Percentiles rank a stretch among this genome's conserved stretches.
These are phyloP conservation scores for Gloeopeniophorella convolvens DNA, from an alignment of 768 basidiomycete species.

Conservation along the genomic window DNA sequence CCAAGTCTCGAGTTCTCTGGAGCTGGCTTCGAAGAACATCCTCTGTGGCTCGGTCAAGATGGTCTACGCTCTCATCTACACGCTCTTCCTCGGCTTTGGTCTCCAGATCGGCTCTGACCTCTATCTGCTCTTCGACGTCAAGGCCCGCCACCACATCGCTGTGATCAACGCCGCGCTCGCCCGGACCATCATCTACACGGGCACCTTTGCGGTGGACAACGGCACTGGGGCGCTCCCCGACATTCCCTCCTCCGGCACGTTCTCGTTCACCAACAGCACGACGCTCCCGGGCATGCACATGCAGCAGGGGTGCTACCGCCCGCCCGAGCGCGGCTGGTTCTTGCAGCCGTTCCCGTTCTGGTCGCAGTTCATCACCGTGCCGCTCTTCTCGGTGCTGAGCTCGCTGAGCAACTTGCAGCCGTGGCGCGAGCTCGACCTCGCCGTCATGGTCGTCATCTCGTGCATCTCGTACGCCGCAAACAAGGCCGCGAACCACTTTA, in stretches of 20 bases:
- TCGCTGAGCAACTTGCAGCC: conserved; percentile 79
- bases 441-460: conserved; percentile 81
- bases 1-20: conserved; percentile 73
- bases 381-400: conserved; percentile 61
- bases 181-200: conserved; percentile 47
- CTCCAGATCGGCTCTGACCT: conserved; percentile 80
- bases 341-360: conserved; percentile 77
- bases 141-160: conserved; percentile 46
- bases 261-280: conserved; percentile 56
- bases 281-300: conserved; percentile 42
- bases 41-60: conserved; percentile 81
- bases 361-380: conserved; percentile 72
- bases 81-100: conserved; percentile 78
- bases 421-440: conserved; percentile 58
- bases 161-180: conserved; percentile 46
- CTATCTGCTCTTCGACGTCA: conserved; percentile 62
- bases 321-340: conserved; percentile 61
- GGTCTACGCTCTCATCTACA: conserved; percentile 86
- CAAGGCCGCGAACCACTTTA: conserved; percentile 77
- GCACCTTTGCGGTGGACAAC: conserved; percentile 63
- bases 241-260: conserved; percentile 50
- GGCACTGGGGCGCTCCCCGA: conserved; percentile 32
- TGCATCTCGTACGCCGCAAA: conserved; percentile 75
- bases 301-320: conserved; percentile 65
- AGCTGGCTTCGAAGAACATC: conserved; percentile 81